A percentile compares a stretch with the other conserved stretches of the same genome.
Evolutionary conservation across 2,329 filamentous ascomycete genomes (phyloP).

Genomic region (Aspergillus luchuensis): DNA sequence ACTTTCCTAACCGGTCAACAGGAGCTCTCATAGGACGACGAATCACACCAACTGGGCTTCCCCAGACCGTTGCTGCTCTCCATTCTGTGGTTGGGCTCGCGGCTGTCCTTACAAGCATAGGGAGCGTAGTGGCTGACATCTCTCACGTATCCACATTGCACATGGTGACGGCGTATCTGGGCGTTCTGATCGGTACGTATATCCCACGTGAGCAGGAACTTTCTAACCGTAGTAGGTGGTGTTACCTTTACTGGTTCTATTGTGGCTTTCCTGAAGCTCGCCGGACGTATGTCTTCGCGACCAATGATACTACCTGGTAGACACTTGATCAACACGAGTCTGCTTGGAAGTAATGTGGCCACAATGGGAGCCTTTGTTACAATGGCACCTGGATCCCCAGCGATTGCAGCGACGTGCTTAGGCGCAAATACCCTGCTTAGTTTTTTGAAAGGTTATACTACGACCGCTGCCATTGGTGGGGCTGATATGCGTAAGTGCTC

Average conservation of each 20-base stretch:
- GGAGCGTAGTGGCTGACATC: conserved; percentile 76
- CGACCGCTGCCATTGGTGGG: conserved; percentile 85
- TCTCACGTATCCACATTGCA: conserved; percentile 74
- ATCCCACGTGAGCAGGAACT: too few species aligned
- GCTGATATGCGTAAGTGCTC: conserved; percentile 73
- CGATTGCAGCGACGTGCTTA: conserved; percentile 76
- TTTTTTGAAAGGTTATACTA: conserved; percentile 85
- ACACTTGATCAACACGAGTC: conserved; percentile 71
- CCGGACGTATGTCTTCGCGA: conserved; percentile 77
- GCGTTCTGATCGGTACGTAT: conserved; percentile 70
- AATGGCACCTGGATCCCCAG: conserved; percentile 76
- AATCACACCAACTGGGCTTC: conserved; percentile 84
- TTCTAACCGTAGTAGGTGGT: conserved; percentile 51
- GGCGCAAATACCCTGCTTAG: conserved; percentile 75
- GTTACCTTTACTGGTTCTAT: conserved; percentile 91
- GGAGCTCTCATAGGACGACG: conserved; percentile 78
- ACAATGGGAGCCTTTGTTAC: conserved; percentile 84
- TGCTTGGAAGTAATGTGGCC: conserved; percentile 74
- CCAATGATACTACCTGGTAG: conserved; percentile 72
- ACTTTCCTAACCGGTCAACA: conserved; percentile 13
- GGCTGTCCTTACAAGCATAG: conserved; percentile 84
- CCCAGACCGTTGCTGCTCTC: conserved; percentile 84
- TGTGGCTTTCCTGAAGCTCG: conserved; percentile 84
- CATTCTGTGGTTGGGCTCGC: conserved; percentile 89
- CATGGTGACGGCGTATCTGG: conserved; percentile 81